Base-by-base conservation (phyloP, 106 monocot species). In the Dactylorhiza incarnata region DNA sequence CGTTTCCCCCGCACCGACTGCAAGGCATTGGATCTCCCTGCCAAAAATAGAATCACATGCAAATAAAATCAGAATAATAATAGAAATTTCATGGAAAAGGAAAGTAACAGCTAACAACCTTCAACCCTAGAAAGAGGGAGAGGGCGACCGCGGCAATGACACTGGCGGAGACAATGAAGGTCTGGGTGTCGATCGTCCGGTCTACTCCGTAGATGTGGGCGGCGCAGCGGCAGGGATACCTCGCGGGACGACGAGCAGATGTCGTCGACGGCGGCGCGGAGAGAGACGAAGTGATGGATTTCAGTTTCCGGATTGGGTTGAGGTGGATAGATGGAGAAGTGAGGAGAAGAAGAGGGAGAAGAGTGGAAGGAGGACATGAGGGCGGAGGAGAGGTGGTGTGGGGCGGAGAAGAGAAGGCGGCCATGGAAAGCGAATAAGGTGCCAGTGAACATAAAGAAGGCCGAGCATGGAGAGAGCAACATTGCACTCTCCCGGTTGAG, bases 1-100 rank as follows among this genome's bases (percentile, higher is more conserved):
- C 91, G 71, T 91, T 91, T 9, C 91, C 91, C 61, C 85, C 88
- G 54, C 91, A 91, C 68, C 75, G 86, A 68, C 80, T 61, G 76
- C 91, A 91, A 12, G 91, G 86, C 22, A 82, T 55, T 19, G 91
- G 91, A 82, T 91, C 91, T n/a, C 91, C 91, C 88, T 91, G 50
- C 48, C 69, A 75, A 84, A 24, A 72, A 75, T 8, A 14, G 49
- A 48, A 71, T 22, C 19, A 0, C 45, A 59, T 29, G 22, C 19
- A 0, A 45, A 59, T n/a, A 55, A 17, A 9, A 51, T 78, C 37
- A 37, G 15, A 25, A 75, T 37, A 45, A 55, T 29, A 58, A 58
- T 58, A 20, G 22, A 20, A 19, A 45, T 37, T 37, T 17, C 68
- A 49, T 16, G 5, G 8, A 15, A 37, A 7, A 16, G 25, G 74